Evolutionary conservation across 2,329 filamentous ascomycete genomes (phyloP).

Genomic region (Akanthomyces dipterigenus): DNA sequence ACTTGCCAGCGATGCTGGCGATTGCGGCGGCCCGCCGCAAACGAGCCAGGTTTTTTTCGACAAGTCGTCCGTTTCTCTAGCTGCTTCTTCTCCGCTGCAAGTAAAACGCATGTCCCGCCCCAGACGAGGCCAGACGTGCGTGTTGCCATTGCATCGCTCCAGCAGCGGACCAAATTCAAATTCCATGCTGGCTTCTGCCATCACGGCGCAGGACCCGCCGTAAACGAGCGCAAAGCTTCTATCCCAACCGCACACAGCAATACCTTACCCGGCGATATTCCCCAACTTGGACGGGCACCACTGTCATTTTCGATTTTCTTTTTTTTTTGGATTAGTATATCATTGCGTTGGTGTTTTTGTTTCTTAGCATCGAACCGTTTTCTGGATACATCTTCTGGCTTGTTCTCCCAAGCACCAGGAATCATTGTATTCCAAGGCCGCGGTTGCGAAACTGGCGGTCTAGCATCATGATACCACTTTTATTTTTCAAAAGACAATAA

Average conservation of each 20-base stretch:
- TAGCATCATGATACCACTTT: constrained; percentile 6
- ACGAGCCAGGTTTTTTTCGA: too few species aligned
- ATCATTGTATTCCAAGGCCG: neutral
- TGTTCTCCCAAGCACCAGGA: neutral
- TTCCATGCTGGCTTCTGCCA: too few species aligned
- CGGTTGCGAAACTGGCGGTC: constrained; percentile 5
- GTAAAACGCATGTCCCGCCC: neutral
- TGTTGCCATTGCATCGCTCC: too few species aligned
- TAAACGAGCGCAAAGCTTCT: neutral
- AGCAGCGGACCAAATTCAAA: too few species aligned
- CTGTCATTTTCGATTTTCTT: too few species aligned
- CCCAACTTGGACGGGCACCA: neutral
- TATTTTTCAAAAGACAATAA: too few species aligned
- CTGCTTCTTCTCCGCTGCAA: too few species aligned
- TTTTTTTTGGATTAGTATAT: neutral
- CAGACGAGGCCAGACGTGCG: neutral
- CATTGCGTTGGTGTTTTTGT: neutral
- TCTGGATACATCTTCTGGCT: neutral
- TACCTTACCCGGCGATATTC: neutral
- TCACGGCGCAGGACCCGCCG: too few species aligned
- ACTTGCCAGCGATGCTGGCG: too few species aligned
- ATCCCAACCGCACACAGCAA: neutral
- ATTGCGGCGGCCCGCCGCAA: too few species aligned
- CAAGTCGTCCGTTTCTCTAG: too few species aligned
- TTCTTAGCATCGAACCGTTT: neutral